Conservation (phyloP, 2,329 filamentous ascomycete genomes). For the Diaporthe ilicicola region DNA sequence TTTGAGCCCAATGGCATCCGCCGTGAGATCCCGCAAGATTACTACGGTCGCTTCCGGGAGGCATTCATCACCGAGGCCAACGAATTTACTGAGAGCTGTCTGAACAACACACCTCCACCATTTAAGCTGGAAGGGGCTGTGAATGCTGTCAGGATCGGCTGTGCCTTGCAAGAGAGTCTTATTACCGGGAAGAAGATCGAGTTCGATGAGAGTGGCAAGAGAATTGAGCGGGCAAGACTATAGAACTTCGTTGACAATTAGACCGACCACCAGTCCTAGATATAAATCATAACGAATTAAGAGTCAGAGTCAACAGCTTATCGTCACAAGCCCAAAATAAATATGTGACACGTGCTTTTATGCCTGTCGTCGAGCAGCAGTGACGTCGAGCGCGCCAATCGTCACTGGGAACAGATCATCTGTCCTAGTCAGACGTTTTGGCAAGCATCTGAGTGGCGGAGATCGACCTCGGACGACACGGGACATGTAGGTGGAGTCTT, state of each 20-base stretch:
- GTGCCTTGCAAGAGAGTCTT: slow-evolving; percentile 26
- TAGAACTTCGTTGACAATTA: not conserved
- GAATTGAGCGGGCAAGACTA: not conserved
- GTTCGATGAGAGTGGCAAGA: slow-evolving; percentile 29
- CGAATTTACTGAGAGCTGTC: slow-evolving; percentile 29
- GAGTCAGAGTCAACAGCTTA: not conserved
- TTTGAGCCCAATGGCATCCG: slow-evolving; percentile 5
- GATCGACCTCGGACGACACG: not conserved
- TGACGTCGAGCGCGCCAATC: not conserved
- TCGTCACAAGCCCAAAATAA: not conserved
- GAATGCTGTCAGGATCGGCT: slow-evolving; percentile 29
- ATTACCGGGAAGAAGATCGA: slow-evolving; percentile 28
- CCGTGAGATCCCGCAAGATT: slow-evolving; percentile 20
- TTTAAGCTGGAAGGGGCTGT: slow-evolving; percentile 18
- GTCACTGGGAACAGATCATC: not conserved
- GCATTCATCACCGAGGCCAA: slow-evolving; percentile 32
- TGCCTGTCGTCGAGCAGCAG: not conserved
- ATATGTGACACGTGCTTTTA: not conserved
- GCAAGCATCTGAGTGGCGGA: not conserved
- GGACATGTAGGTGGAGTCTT: not conserved
- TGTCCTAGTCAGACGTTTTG: not conserved
- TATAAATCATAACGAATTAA: not conserved
- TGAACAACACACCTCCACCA: slow-evolving; percentile 27
- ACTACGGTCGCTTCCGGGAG: slow-evolving; percentile 25
- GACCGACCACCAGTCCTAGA: not conserved